Evolutionary conservation across 441 rosid genomes (phyloP).

Genomic region (Adansonia grandidieri): DNA sequence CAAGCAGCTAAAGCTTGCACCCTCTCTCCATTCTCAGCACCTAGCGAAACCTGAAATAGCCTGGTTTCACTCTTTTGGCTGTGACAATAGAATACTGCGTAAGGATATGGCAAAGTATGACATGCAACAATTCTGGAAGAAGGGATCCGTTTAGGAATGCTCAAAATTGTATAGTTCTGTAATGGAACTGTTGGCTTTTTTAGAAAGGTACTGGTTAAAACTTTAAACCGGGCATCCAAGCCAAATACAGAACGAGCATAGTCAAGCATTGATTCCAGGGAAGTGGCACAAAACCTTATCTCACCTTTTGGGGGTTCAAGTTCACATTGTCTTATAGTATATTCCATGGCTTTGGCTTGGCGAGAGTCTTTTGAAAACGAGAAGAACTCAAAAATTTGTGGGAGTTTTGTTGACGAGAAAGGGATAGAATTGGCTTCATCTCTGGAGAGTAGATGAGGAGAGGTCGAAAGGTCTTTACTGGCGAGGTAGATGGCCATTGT

Average conservation of each 20-base stretch:
- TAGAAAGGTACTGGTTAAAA: constrained; percentile 44
- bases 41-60: constrained; percentile 49
- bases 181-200: constrained; percentile 23
- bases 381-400: constrained; percentile 58
- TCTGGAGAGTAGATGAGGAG: constrained; percentile 64
- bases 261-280: constrained; percentile 79
- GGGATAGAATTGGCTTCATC: constrained; percentile 65
- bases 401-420: constrained; percentile 56
- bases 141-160: constrained; percentile 44
- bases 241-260: constrained; percentile 51
- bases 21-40: constrained; percentile 50
- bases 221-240: constrained; percentile 36
- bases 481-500: constrained; percentile 51
- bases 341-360: constrained; percentile 71
- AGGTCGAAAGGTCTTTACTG: constrained; percentile 40
- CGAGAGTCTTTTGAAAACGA: constrained; percentile 56
- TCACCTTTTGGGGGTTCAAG: constrained; percentile 53
- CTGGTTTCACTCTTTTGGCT: constrained; percentile 48
- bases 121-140: constrained; percentile 56
- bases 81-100: constrained; percentile 76
- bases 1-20: constrained; percentile 62
- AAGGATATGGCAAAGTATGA: constrained; percentile 80
- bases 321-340: constrained; percentile 62
- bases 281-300: constrained; percentile 59
- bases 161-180: constrained; percentile 58